These are phyloP conservation scores for Talaromyces sp. DNA, from an alignment of 2,329 filamentous ascomycete species.

Conservation along the genomic window DNA sequence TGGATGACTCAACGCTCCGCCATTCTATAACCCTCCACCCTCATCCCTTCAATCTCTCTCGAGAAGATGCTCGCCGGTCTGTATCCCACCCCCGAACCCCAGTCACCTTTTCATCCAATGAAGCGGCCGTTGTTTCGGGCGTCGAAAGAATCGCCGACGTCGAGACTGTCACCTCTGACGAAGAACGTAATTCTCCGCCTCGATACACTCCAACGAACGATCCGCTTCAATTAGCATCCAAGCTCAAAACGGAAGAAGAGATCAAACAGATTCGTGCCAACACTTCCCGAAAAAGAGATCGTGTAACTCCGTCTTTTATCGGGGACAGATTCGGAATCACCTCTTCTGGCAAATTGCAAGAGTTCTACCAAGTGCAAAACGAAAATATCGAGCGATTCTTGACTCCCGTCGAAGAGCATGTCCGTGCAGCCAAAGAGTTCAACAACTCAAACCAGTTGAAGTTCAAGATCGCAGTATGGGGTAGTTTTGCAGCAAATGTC, in stretches of 20 bases:
- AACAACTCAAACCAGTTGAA: conserved; percentile 73
- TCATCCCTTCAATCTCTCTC: conserved; percentile 21
- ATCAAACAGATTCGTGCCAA: conserved; percentile 77
- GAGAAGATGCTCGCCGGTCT: conserved; percentile 14
- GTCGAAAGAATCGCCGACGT: conserved; percentile 28
- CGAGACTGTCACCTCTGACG: conserved; percentile 33
- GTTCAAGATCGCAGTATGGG: conserved; percentile 60
- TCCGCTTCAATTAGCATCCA: conserved; percentile 73
- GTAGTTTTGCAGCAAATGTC: conserved; percentile 74
- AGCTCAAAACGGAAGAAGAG: conserved; percentile 73
- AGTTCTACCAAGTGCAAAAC: conserved; percentile 89
- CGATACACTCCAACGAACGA: conserved; percentile 65
- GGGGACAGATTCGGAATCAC: conserved; percentile 23
- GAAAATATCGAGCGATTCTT: conserved; percentile 88
- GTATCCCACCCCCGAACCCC: conserved; percentile 1
- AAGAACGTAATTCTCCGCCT: conserved; percentile 50
- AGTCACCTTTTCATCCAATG: conserved; percentile 22
- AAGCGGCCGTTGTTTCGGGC: conserved; percentile 42
- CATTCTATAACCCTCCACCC: conserved; percentile 22
- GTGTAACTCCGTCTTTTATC: conserved; percentile 34
- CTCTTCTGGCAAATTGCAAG: conserved; percentile 57
- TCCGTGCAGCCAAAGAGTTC: conserved; percentile 74
- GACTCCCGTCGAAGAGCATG: conserved; percentile 89
- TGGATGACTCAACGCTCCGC: conserved; percentile 20
- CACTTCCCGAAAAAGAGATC: conserved; percentile 69